Evolutionary conservation across 805 yeast genomes (phyloP).

Genomic region (Metschnikowia peoriensis): DNA sequence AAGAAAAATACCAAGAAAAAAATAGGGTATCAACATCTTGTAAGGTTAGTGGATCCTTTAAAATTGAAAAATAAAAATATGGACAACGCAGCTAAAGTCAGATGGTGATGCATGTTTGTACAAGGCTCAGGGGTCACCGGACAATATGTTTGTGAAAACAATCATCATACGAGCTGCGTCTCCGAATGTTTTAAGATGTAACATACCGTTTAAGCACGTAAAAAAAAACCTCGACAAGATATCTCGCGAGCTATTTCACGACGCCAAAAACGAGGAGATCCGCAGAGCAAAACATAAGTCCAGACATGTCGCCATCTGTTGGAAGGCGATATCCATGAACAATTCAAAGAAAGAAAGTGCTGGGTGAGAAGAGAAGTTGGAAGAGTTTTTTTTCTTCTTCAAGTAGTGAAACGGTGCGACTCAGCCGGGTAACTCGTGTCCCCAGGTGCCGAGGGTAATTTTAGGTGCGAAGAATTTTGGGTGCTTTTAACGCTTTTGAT

Average conservation of each 20-base stretch:
- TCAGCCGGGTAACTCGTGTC: conserved; percentile 3
- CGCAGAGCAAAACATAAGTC: not conserved
- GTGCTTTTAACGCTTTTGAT: not conserved
- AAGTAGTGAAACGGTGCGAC: conserved; percentile 2
- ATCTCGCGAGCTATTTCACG: not conserved
- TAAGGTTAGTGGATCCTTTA: conserved; percentile 3
- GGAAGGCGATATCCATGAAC: not conserved
- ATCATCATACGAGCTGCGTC: conserved; percentile 19
- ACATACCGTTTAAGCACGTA: conserved; percentile 6
- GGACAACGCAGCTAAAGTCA: conserved; percentile 42
- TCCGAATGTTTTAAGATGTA: not conserved
- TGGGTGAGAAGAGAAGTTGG: not conserved
- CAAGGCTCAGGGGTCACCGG: conserved; percentile 74
- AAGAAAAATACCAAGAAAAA: not conserved
- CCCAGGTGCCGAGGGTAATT: not conserved
- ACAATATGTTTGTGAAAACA: conserved; percentile 24
- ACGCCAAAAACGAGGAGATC: not conserved
- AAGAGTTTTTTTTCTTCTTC: not conserved
- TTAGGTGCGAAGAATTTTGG: too few species aligned
- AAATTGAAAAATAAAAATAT: not conserved
- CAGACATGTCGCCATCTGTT: not conserved
- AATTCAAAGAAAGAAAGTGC: not conserved
- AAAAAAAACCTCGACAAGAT: not conserved
- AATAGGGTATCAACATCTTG: not conserved
- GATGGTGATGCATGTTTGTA: conserved; percentile 97